Evolutionary conservation across 2,329 filamentous ascomycete species (phyloP).

Genomic region (Dactylellina parvicollis): DNA sequence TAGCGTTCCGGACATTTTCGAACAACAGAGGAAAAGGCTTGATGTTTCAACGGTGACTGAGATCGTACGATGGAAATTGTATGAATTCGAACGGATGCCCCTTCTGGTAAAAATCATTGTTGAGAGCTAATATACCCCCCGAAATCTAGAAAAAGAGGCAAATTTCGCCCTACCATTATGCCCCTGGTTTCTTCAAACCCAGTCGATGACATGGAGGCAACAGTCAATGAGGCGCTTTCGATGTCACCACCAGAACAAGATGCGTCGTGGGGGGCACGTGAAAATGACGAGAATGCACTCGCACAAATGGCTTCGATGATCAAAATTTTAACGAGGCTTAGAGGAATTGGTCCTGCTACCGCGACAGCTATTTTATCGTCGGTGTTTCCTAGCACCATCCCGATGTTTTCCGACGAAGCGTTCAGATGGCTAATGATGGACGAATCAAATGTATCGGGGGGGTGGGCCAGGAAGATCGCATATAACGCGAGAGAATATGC

Average conservation of each 20-base stretch:
- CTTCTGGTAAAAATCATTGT: too few relatives aligned
- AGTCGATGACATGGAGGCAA: constrained; percentile 64
- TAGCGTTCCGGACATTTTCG: constrained; percentile 1
- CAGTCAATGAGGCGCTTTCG: constrained; percentile 58
- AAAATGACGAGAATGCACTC: constrained; percentile 57
- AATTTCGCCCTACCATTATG: constrained; percentile 64
- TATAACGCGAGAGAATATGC: constrained; percentile 77
- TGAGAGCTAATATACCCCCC: too few relatives aligned
- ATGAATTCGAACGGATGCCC: background rate
- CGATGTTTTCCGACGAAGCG: constrained; percentile 84
- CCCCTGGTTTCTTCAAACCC: constrained; percentile 70
- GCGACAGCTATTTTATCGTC: constrained; percentile 77
- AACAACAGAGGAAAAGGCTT: constrained; percentile 1
- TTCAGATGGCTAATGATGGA: constrained; percentile 75
- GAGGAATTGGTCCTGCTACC: constrained; percentile 80
- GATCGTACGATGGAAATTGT: constrained; percentile 49
- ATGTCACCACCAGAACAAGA: constrained; percentile 29
- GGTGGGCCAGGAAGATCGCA: constrained; percentile 69
- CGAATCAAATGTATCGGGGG: constrained; percentile 62
- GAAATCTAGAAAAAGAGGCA: constrained; percentile 66
- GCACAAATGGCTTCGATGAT: constrained; percentile 64
- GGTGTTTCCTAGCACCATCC: constrained; percentile 68
- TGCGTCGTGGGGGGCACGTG: constrained; percentile 66
- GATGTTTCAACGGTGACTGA: constrained; percentile 32
- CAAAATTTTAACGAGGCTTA: constrained; percentile 69